Evolutionary conservation across 1,284 basidiomycete species (phyloP).

Genomic region (Fomitopsis schrenkii): DNA sequence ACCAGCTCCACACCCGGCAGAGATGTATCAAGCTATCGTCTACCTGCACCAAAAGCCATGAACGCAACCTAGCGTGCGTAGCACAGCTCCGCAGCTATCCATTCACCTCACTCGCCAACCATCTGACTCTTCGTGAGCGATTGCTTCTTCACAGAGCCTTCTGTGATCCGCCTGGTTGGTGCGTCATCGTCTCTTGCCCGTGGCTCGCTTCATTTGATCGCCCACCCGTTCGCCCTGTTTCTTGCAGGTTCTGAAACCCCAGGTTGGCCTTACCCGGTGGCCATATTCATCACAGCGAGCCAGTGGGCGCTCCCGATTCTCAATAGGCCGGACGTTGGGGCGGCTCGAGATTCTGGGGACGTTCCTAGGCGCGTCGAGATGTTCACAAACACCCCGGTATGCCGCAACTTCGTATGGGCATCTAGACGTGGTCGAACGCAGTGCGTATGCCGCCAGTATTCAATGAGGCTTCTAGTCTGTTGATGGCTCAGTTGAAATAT

Average conservation of each 20-base stretch:
- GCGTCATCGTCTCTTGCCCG: background rate
- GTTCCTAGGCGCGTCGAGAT: background rate
- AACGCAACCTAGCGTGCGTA: too few relatives aligned
- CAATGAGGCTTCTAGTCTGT: background rate
- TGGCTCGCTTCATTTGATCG: background rate
- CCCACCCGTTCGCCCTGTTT: background rate
- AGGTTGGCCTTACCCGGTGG: background rate
- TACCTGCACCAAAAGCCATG: too few relatives aligned
- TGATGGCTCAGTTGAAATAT: background rate
- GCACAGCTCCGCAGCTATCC: background rate
- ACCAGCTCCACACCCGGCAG: too few relatives aligned
- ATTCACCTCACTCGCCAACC: background rate
- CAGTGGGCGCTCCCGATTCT: too few relatives aligned
- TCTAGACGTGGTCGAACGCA: too few relatives aligned
- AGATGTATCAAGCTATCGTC: too few relatives aligned
- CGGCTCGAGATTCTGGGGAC: too few relatives aligned
- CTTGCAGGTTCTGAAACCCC: background rate
- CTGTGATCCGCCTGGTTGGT: background rate
- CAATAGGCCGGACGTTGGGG: too few relatives aligned
- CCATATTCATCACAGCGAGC: background rate
- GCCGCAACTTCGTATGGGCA: too few relatives aligned
- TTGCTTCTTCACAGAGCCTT: background rate
- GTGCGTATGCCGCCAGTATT: background rate
- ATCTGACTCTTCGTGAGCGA: background rate
- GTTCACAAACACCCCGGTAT: background rate